phyloP scores from a whole-genome alignment of 495 filamentous ascomycete genomes.

The Hyaloscypha bicolor region DNA sequence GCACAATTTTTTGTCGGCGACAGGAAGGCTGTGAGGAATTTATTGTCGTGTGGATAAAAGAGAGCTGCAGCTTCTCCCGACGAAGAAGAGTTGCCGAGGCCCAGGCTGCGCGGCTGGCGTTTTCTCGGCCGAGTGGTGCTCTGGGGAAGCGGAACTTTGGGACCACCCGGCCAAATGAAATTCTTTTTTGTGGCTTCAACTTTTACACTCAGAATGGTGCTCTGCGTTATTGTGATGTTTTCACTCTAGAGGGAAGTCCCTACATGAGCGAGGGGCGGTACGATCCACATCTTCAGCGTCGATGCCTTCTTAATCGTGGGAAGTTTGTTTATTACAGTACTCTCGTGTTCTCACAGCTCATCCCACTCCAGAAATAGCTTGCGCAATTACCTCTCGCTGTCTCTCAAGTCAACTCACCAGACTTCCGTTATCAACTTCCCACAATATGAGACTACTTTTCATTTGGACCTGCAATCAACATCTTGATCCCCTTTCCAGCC shows the following conservation, averaged over 20 bases:
- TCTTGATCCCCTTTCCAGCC: constrained; percentile 81
- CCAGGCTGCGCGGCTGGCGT: constrained; percentile 8
- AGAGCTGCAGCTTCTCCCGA: neutral
- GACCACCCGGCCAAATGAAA: neutral
- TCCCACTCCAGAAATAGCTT: neutral
- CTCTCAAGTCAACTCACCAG: neutral
- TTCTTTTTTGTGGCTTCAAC: neutral
- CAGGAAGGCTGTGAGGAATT: constrained; percentile 2
- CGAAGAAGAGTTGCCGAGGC: constrained; percentile 21
- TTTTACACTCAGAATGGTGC: too few species aligned
- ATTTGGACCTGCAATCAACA: constrained; percentile 72
- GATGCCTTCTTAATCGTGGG: too few species aligned
- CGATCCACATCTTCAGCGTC: too few species aligned
- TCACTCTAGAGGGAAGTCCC: too few species aligned
- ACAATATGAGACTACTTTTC: constrained; percentile 36
- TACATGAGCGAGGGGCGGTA: too few species aligned
- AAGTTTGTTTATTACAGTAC: too few species aligned
- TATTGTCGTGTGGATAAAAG: constrained; percentile 5
- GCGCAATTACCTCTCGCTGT: neutral
- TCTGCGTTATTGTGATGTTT: too few species aligned
- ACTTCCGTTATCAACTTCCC: neutral
- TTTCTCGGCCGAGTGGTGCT: neutral
- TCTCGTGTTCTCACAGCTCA: neutral
- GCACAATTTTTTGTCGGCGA: neutral
- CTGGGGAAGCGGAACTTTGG: constrained; percentile 13